Percentiles rank a stretch among this genome's conserved stretches.
Evolutionary conservation across 2,329 filamentous ascomycete species (phyloP).

Genomic region (Microdochium paspali): DNA sequence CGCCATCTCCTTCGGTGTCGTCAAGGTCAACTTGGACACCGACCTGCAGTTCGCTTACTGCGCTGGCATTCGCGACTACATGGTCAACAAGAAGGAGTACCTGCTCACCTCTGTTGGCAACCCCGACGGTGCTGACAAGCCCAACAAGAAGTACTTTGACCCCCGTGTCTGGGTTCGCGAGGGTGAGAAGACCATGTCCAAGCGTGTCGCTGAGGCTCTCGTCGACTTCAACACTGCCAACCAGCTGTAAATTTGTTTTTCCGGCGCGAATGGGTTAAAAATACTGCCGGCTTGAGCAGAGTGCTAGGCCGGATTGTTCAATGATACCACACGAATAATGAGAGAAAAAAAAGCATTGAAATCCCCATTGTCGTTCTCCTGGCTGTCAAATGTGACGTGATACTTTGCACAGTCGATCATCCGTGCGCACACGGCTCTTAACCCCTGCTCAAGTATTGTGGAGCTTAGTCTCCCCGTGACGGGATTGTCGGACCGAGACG

Average conservation of each 20-base stretch:
- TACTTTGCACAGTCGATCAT: too few relatives aligned
- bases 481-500: too few relatives aligned
- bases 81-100: slow-evolving; percentile 93
- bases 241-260: slow-evolving; percentile 51
- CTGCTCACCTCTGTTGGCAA: slow-evolving; percentile 80
- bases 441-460: too few relatives aligned
- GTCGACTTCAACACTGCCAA: slow-evolving; percentile 84
- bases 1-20: slow-evolving; percentile 86
- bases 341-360: not conserved
- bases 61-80: slow-evolving; percentile 85
- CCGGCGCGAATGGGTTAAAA: not conserved
- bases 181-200: slow-evolving; percentile 94
- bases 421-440: too few relatives aligned
- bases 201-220: slow-evolving; percentile 71
- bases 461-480: too few relatives aligned
- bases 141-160: slow-evolving; percentile 94
- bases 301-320: not conserved
- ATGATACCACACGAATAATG: not conserved
- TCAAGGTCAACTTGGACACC: slow-evolving; percentile 99
- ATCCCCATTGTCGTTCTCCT: not conserved
- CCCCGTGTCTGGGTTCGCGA: slow-evolving; percentile 92
- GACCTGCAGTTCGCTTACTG: slow-evolving; percentile 96
- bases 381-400: too few relatives aligned
- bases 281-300: not conserved
- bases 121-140: slow-evolving; percentile 92